Evolutionary conservation across 768 basidiomycete genomes (phyloP).

Genomic region (Rubroboletus pulcherrimus): DNA sequence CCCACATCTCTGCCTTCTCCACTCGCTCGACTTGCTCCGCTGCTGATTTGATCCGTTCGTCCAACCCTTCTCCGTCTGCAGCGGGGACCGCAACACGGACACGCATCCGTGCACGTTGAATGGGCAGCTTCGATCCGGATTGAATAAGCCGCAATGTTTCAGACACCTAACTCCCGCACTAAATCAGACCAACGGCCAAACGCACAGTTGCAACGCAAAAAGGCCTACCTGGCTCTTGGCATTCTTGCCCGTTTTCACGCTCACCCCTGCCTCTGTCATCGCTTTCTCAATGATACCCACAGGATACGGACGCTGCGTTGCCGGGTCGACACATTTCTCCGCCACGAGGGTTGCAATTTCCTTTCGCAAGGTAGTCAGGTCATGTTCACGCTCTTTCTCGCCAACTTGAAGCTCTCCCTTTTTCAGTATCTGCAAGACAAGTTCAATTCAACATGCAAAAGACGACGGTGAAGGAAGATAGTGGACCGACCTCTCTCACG

Average conservation of each 20-base stretch:
- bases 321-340: slow-evolving; percentile 93
- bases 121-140: slow-evolving; percentile 79
- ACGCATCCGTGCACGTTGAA: slow-evolving; percentile 91
- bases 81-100: slow-evolving; percentile 75
- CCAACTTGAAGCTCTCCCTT: slow-evolving; percentile 97
- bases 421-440: slow-evolving; percentile 68
- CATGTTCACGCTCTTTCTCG: slow-evolving; percentile 94
- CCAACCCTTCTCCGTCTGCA: slow-evolving; percentile 61
- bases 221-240: slow-evolving; percentile 85
- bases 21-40: slow-evolving; percentile 85
- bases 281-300: slow-evolving; percentile 98
- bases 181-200: neutral
- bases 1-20: slow-evolving; percentile 78
- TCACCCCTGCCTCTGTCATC: slow-evolving; percentile 93
- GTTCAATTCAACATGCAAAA: neutral
- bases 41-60: slow-evolving; percentile 64
- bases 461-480: neutral
- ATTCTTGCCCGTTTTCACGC: slow-evolving; percentile 81
- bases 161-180: slow-evolving; percentile 55
- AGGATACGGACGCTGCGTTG: slow-evolving; percentile 84
- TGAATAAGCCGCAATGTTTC: slow-evolving; percentile 86
- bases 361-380: slow-evolving; percentile 71
- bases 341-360: slow-evolving; percentile 95
- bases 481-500: slow-evolving; percentile 69
- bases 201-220: neutral